Evolutionary conservation across 2,329 filamentous ascomycete species (phyloP).

Genomic region (Scedosporium aurantiacum): DNA sequence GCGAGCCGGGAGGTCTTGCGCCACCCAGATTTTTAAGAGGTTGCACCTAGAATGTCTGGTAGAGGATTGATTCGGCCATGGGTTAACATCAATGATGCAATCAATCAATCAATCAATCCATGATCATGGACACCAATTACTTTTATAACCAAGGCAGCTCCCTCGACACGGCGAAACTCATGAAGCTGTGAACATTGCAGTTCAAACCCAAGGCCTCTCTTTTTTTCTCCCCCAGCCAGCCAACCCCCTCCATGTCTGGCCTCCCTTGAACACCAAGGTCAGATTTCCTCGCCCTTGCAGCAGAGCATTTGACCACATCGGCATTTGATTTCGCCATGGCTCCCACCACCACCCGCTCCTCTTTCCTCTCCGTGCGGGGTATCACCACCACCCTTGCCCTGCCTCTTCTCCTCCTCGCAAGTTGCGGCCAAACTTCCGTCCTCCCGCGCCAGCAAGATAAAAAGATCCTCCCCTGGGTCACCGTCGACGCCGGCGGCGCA

Average conservation of each 20-base stretch:
- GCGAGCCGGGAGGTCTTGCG: not conserved
- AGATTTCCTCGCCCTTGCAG: too few relatives aligned
- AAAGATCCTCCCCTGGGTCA: slow-evolving; percentile 12
- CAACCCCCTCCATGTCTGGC: too few relatives aligned
- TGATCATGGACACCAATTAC: not conserved
- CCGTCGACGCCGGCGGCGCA: slow-evolving; percentile 8
- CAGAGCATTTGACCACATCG: too few relatives aligned
- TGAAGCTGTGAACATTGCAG: too few relatives aligned
- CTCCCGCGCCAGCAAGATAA: slow-evolving; percentile 1
- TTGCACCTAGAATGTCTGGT: not conserved
- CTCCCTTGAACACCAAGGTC: too few relatives aligned
- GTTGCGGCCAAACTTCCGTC: not conserved
- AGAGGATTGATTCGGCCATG: not conserved
- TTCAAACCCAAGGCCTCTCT: too few relatives aligned
- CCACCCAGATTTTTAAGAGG: not conserved
- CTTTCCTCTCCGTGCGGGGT: not conserved
- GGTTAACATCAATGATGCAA: not conserved
- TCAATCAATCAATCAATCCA: not conserved
- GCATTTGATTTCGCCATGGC: not conserved
- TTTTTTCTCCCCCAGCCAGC: too few relatives aligned
- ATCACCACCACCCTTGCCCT: not conserved
- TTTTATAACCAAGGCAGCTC: not conserved
- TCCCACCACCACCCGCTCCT: not conserved
- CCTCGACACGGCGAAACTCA: not conserved
- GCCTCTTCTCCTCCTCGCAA: not conserved